Conservation (phyloP, 2,329 filamentous ascomycete species). For the Chaetomiaceae sp. region DNA sequence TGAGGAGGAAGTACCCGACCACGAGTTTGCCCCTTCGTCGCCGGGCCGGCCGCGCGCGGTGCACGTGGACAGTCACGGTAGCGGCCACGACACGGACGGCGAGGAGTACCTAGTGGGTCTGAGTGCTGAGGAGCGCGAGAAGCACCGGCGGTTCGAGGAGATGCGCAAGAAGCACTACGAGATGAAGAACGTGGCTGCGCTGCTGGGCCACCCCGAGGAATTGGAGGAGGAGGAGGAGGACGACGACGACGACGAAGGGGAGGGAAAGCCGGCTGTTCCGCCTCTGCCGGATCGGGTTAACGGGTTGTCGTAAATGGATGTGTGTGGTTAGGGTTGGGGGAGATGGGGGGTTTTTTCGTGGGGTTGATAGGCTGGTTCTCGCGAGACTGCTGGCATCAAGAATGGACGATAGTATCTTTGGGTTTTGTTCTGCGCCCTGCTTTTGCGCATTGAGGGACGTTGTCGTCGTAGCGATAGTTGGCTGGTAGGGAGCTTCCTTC, state of each 20-base stretch:
- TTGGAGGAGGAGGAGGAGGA: constrained; percentile 56
- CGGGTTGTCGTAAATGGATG: constrained; percentile 18
- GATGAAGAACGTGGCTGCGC: constrained; percentile 88
- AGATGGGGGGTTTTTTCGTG: no score
- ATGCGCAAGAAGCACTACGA: constrained; percentile 96
- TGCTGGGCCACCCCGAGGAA: constrained; percentile 73
- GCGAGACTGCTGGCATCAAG: no score
- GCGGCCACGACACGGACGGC: constrained; percentile 54
- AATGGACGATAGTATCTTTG: background rate
- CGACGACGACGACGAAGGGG: constrained; percentile 31
- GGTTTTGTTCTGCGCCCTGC: no score
- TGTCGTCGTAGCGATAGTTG: background rate
- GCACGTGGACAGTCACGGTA: constrained; percentile 65
- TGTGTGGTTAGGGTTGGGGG: background rate
- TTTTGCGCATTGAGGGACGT: background rate
- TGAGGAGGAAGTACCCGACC: constrained; percentile 63
- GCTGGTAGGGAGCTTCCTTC: background rate
- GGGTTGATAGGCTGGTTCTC: no score
- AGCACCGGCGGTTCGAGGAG: constrained; percentile 87
- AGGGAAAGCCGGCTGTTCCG: constrained; percentile 37
- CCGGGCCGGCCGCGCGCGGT: constrained; percentile 61
- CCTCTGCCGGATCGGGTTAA: constrained; percentile 35
- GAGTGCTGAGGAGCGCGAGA: constrained; percentile 73
- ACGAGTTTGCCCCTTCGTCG: constrained; percentile 33
- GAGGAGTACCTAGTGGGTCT: constrained; percentile 52